These are phyloP conservation scores for Boehmeria nivea DNA, from an alignment of 306 rosid species.

Conservation along the genomic window DNA sequence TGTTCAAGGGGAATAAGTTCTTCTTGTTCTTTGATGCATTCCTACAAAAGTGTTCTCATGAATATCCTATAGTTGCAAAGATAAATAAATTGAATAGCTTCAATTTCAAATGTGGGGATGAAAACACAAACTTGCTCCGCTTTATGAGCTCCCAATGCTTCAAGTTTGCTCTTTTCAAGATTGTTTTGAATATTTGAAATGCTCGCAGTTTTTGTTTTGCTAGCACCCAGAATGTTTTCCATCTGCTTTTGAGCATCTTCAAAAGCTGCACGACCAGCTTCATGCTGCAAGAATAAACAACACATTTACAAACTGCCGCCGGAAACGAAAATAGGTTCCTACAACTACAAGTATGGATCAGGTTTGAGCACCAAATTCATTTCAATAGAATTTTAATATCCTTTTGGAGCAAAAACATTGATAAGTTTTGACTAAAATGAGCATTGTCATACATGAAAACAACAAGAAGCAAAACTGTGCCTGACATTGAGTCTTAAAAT, in stretches of 20 bases:
- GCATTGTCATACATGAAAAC: not conserved
- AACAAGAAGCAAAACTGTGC: too few relatives aligned
- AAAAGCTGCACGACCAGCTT: slow-evolving; percentile 65
- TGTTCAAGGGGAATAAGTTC: slow-evolving; percentile 79
- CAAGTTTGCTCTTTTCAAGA: slow-evolving; percentile 55
- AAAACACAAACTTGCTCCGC: slow-evolving; percentile 60
- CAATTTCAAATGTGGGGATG: not conserved
- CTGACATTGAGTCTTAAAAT: too few relatives aligned
- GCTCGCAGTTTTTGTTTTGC: slow-evolving; percentile 43
- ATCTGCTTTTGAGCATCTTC: slow-evolving; percentile 67
- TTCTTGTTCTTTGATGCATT: slow-evolving; percentile 68
- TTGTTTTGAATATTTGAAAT: slow-evolving; percentile 48
- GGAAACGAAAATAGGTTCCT: too few relatives aligned
- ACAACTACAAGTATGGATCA: too few relatives aligned
- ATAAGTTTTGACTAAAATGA: not conserved
- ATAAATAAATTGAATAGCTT: not conserved
- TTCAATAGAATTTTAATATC: slow-evolving; percentile 17
- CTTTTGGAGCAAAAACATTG: not conserved
- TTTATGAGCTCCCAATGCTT: slow-evolving; percentile 57
- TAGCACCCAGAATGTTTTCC: slow-evolving; percentile 49
- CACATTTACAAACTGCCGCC: too few relatives aligned
- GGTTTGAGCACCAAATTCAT: too few relatives aligned
- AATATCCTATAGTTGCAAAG: slow-evolving; percentile 11
- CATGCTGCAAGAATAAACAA: slow-evolving; percentile 53
- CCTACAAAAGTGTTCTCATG: slow-evolving; percentile 43